Evolutionary conservation across 2,329 filamentous ascomycete genomes (phyloP).

Genomic region (Fusarium citri): DNA sequence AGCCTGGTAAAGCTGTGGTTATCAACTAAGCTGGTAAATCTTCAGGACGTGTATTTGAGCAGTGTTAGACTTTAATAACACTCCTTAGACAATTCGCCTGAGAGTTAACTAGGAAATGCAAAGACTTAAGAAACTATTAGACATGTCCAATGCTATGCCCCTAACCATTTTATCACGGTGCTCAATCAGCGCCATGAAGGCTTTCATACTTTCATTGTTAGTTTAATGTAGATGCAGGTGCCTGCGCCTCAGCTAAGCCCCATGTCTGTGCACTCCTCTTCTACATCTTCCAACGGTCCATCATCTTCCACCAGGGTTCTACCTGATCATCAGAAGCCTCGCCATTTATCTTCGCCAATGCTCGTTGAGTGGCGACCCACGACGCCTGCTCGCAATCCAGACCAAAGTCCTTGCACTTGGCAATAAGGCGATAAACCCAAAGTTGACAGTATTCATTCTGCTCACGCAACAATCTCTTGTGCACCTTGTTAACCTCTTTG

Average conservation of each 20-base stretch:
- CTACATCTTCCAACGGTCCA: too few relatives aligned
- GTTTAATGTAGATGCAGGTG: too few relatives aligned
- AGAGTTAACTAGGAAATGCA: rapidly evolving
- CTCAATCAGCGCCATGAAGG: too few relatives aligned
- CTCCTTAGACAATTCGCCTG: background rate
- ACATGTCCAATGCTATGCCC: rapidly evolving
- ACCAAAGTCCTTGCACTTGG: background rate
- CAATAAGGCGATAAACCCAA: background rate
- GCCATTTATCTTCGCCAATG: background rate
- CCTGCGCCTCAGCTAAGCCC: too few relatives aligned
- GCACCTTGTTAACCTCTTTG: background rate
- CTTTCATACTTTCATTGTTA: too few relatives aligned
- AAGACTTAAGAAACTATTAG: background rate
- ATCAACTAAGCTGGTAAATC: rapidly evolving
- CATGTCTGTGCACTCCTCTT: too few relatives aligned
- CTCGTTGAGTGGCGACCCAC: background rate
- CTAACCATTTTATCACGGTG: too few relatives aligned
- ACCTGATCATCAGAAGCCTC: constrained; percentile 4
- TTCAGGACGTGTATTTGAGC: background rate
- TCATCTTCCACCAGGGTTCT: too few relatives aligned
- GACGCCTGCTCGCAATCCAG: background rate
- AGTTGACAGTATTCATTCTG: background rate
- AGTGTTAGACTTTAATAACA: background rate
- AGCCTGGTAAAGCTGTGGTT: background rate
- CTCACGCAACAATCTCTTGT: background rate